Conservation (phyloP, 2,329 filamentous ascomycete genomes). For the Aspergillus carbonarius region DNA sequence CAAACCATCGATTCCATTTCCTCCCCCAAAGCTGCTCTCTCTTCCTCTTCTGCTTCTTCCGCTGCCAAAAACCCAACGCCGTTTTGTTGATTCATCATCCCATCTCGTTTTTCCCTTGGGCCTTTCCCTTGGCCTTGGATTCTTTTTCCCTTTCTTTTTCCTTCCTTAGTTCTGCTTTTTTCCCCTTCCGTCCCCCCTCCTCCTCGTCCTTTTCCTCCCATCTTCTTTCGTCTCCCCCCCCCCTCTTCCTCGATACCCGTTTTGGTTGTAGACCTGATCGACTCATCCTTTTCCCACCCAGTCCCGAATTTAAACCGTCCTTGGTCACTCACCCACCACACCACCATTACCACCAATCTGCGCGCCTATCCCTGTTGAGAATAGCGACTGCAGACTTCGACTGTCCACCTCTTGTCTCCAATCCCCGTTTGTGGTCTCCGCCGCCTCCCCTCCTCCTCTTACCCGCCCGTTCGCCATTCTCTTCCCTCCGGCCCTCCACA, state of each 20-base stretch:
- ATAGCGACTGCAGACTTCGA: slow-evolving; percentile 21
- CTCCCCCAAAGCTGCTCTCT: slow-evolving; percentile 7
- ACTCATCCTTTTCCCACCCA: slow-evolving; percentile 22
- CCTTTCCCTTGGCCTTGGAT: slow-evolving; percentile 10
- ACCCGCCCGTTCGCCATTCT: slow-evolving; percentile 19
- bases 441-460: slow-evolving; percentile 17
- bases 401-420: slow-evolving; percentile 12
- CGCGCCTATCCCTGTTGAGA: slow-evolving; percentile 36
- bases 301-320: slow-evolving; percentile 21
- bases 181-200: slow-evolving; percentile 24
- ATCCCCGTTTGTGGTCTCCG: slow-evolving; percentile 15
- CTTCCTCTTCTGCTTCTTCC: neutral
- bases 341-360: slow-evolving; percentile 24
- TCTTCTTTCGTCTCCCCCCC: neutral
- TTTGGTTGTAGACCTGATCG: slow-evolving; percentile 19
- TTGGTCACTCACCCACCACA: slow-evolving; percentile 16
- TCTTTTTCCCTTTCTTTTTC: slow-evolving; percentile 10
- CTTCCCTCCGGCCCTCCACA: slow-evolving; percentile 18
- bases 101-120: slow-evolving; percentile 8
- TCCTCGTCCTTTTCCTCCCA: slow-evolving; percentile 16
- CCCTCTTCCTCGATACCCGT: slow-evolving; percentile 21
- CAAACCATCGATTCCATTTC: slow-evolving; percentile 2
- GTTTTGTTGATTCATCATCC: slow-evolving; percentile 6
- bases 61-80: neutral
- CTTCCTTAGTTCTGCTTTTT: slow-evolving; percentile 16